Evolutionary conservation across 1,284 basidiomycete genomes (phyloP), one percentile per base, ranked within the genome.

Genomic region (Ganoderma boninense): DNA sequence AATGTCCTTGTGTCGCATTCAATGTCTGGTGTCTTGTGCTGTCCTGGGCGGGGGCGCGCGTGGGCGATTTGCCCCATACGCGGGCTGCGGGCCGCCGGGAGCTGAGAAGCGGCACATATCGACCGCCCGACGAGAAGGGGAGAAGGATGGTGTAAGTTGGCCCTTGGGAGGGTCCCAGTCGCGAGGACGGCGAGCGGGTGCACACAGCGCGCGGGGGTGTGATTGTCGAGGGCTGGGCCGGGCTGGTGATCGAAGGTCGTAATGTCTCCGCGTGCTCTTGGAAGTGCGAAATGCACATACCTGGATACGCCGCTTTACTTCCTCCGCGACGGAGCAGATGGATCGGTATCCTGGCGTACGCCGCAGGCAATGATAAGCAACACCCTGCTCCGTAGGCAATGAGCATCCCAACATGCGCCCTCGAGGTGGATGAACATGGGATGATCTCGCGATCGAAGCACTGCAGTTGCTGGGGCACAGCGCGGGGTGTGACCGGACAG

Each of bases 291-390:
- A 26, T 52, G 32, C 5, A 64, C 62, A 52, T 40, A 64, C 49
- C 26, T 6, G 46, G 40, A 64, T 64, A 64, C 44, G 62, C 62
- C 62, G 62, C 29, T 44, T 52, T 38, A 64, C 62, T 29, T 54
- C 18, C 46, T 64, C 44, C 62, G 46, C 11, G 46, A 38, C 29
- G 57, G 57, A 20, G 20, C 20, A 60, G 57, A 38, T 40, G 57
- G 32, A 38, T 60, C 35, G 57, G 57, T 40, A 32, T 40, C 57
- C 57, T 23, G 18, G 20, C 57, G 20, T 4, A n/a, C 20, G 32
- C 20, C 35, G 20, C 57, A 60, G 6, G 38, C 59, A 26, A 26
- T 62, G 40, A 62, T 43, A 43, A 40, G 60, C 23, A 62, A 26
- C 40, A 62, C 13, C 29, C 38, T 40, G 40, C 40, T 26, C 60